Percentiles rank a stretch among this genome's conserved stretches.
Evolutionary conservation across 208 protist genomes (phyloP).

Genomic region (Trypanosoma platydactyli): DNA sequence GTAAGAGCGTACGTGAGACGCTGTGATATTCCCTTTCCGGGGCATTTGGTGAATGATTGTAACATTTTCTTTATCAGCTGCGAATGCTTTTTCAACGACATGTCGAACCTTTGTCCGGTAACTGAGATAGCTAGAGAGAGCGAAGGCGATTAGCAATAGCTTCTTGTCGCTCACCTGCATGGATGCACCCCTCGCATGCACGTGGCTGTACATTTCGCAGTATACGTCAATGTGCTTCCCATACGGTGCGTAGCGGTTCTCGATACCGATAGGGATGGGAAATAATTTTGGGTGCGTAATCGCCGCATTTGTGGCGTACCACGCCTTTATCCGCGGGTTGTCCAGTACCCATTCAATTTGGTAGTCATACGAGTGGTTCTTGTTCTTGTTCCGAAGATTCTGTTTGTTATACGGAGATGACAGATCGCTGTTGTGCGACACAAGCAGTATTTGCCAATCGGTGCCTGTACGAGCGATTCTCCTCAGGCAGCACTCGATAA

Average conservation of each 20-base stretch:
- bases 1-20: background rate
- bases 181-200: background rate
- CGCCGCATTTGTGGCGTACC: conserved; percentile 27
- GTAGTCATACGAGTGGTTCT: conserved; percentile 13
- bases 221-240: conserved; percentile 27
- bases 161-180: background rate
- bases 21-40: background rate
- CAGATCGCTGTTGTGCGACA: conserved; percentile 39
- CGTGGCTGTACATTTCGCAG: background rate
- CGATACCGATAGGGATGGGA: conserved; percentile 33
- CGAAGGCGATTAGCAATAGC: conserved; percentile 9
- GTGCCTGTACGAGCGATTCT: background rate
- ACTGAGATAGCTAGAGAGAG: conserved; percentile 7
- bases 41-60: background rate
- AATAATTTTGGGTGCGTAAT: conserved; percentile 29
- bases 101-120: conserved; percentile 14
- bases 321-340: conserved; percentile 16
- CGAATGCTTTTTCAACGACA: background rate
- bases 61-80: background rate
- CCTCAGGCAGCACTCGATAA: conserved; percentile 17
- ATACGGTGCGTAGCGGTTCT: conserved; percentile 29
- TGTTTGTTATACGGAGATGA: conserved; percentile 17
- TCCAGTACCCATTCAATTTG: conserved; percentile 19
- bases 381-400: conserved; percentile 21
- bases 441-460: conserved; percentile 8